phyloP scores from a whole-genome alignment of 441 rosid genomes.

The Bruguiera hainesii region DNA sequence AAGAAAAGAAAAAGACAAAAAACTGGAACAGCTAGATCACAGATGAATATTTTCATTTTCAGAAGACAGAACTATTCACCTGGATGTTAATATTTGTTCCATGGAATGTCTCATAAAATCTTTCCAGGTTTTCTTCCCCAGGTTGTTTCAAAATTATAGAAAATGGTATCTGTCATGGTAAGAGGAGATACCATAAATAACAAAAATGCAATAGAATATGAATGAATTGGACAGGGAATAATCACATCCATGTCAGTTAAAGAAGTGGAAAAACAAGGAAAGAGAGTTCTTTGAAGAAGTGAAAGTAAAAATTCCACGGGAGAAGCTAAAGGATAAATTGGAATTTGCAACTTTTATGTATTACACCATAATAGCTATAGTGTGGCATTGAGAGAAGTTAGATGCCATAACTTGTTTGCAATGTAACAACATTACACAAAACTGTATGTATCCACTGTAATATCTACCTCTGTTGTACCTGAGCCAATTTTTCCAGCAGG shows the following conservation, averaged over 20 bases:
- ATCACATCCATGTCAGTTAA: background rate
- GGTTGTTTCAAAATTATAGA: slow-evolving; percentile 45
- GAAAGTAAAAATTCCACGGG: background rate
- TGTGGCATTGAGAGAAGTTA: background rate
- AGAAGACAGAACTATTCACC: slow-evolving; percentile 36
- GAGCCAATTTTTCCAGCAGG: slow-evolving; percentile 67
- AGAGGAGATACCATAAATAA: background rate
- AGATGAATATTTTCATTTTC: background rate
- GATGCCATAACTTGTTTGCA: background rate
- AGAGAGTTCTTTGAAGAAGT: background rate
- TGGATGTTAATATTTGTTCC: slow-evolving; percentile 77
- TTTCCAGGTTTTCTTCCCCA: slow-evolving; percentile 50
- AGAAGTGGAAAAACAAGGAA: background rate
- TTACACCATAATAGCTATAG: background rate
- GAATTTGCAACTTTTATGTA: background rate
- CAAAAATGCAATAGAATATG: background rate
- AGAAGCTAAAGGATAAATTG: background rate
- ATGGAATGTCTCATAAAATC: slow-evolving; percentile 82
- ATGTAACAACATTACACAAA: background rate
- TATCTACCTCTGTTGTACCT: slow-evolving; percentile 80
- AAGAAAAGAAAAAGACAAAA: background rate
- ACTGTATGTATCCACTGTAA: slow-evolving; percentile 2
- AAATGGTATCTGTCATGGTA: slow-evolving; percentile 63
- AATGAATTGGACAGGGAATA: slow-evolving; percentile 2
- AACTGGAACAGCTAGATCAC: slow-evolving; percentile 1